These are phyloP conservation scores for Citrus reticulata DNA, from an alignment of 345 rosid genomes.

Conservation along the genomic window DNA sequence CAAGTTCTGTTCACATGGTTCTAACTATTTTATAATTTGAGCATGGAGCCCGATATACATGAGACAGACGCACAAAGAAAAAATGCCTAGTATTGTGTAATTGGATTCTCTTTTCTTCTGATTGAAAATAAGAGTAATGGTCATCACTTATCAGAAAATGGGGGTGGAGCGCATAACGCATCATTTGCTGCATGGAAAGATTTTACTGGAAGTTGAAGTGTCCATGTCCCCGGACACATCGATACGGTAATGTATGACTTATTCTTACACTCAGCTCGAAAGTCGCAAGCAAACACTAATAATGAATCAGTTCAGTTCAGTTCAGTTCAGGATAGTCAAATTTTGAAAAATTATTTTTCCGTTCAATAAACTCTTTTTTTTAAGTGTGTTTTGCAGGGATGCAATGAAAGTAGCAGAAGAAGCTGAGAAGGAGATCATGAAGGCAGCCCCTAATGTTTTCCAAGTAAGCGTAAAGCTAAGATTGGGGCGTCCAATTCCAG, in stretches of 20 bases:
- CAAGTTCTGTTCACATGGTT: too few relatives aligned
- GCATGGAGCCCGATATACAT: too few relatives aligned
- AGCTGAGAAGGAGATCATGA: conserved; percentile 31
- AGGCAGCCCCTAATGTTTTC: conserved; percentile 16
- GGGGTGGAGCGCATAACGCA: conserved; percentile 55
- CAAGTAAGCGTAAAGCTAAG: conserved; percentile 24
- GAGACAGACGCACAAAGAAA: too few relatives aligned
- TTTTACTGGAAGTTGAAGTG: conserved; percentile 52
- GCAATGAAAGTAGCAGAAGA: conserved; percentile 30
- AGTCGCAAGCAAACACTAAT: too few relatives aligned
- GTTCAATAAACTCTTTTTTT: too few relatives aligned
- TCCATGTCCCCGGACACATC: conserved; percentile 32
- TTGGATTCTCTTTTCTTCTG: too few relatives aligned
- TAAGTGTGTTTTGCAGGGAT: conserved; percentile 7
- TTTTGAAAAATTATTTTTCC: not conserved
- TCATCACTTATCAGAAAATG: conserved; percentile 57
- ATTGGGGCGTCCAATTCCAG: conserved; percentile 23
- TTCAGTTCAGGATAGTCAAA: too few relatives aligned
- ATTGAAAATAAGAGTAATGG: not conserved
- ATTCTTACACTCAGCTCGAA: not conserved
- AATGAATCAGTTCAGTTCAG: not conserved
- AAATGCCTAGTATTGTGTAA: too few relatives aligned
- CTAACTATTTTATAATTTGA: too few relatives aligned
- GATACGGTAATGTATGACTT: conserved; percentile 20
- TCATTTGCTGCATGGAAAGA: conserved; percentile 64